Evolutionary conservation across 805 yeast genomes (phyloP), one percentile per base, ranked within the genome.

Genomic region (Cyberlindnera saturnus): DNA sequence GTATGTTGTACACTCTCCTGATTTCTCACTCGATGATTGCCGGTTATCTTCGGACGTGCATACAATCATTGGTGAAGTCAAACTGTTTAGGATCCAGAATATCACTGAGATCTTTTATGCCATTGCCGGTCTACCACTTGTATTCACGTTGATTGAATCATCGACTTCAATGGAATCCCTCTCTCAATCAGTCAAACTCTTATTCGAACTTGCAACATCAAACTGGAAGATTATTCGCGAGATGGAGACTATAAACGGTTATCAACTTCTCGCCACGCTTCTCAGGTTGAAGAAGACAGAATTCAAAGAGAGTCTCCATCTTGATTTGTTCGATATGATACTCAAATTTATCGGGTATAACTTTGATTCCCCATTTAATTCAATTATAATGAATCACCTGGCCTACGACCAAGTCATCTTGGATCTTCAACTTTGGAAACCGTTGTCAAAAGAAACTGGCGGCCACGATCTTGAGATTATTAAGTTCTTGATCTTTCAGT

Each of bases 371-470:
- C 78, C 84, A 0, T 61, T 65, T 30, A 77, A 78, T 7, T 81
- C 91, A 0, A 57, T 81, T 3, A 66, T 87, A 2, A 63, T 66
- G 7, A 80, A 84, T 50, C 69, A 74, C 0, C 46, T 62, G 3
- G 83, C 82, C 0, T 88, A 82, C 55, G 70, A 76, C 31, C 61
- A 69, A 1, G 57, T 87, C 36, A 68, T 85, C 32, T 68, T 80
- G 16, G 89, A 86, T 47, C 71, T 83, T 47, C 83, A 79, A 42
- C 64, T 77, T 17, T 82, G 86, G 77, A 67, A 68, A 43, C 63
- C 62, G 19, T 20, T 36, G 3, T 23, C 40, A 4, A 50, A 46
- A 5, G 48, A 51, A n/a, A 46, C 50, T 1, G 41, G 41, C 13
- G 48, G 50, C 2, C 56, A 58, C 1, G 61, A 58, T 16, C 51